Percentiles rank a stretch among this genome's conserved stretches.
These are phyloP conservation scores for Rubroshorea leprosula DNA, from an alignment of 345 rosid species.

Conservation along the genomic window DNA sequence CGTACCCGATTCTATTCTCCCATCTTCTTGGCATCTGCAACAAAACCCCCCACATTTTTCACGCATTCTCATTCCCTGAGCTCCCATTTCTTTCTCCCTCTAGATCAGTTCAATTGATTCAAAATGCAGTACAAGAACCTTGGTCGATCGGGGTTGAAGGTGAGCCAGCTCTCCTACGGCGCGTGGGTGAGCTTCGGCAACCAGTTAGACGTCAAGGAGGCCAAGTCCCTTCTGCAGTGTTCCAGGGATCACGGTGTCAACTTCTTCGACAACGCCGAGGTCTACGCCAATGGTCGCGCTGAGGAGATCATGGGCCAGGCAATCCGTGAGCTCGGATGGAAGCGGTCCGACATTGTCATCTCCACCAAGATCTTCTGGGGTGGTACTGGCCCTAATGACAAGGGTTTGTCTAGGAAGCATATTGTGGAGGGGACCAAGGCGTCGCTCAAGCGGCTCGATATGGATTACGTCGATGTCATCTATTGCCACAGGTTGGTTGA, in stretches of 20 bases:
- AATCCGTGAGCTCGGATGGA: constrained; percentile 94
- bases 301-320: constrained; percentile 99
- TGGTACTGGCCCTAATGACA: constrained; percentile 89
- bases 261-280: constrained; percentile 99
- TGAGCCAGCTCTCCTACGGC: constrained; percentile 90
- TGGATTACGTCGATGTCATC: constrained; percentile 84
- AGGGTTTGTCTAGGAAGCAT: constrained; percentile 85
- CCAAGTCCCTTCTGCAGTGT: constrained; percentile 84
- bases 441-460: constrained; percentile 83
- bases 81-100: no score
- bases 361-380: constrained; percentile 99
- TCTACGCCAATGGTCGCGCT: constrained; percentile 91
- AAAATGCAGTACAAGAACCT: constrained; percentile 88
- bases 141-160: constrained; percentile 86
- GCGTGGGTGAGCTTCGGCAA: constrained; percentile 96
- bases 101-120: no score
- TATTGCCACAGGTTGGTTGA: constrained; percentile 68
- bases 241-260: constrained; percentile 88
- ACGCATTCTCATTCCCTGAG: no score
- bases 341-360: constrained; percentile 80
- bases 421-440: constrained; percentile 91
- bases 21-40: no score
- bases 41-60: no score
- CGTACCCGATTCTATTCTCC: no score
- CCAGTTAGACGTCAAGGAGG: constrained; percentile 95